Base-by-base conservation (phyloP, 148 eudicot genomes). In the Pharnaceum exiguum region DNA sequence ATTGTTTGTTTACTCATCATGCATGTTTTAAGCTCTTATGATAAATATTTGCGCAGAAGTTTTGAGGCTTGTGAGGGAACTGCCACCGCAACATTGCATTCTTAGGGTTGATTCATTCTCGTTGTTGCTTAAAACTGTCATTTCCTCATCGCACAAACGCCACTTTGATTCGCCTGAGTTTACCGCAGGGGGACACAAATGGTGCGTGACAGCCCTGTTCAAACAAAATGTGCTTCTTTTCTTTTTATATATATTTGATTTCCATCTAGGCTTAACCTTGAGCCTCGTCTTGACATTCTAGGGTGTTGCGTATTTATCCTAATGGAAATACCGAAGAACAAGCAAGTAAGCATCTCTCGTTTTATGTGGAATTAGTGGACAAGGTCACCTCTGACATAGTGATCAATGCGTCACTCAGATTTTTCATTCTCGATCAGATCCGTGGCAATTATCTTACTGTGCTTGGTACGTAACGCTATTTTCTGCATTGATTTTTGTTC, bases 351-450 rank as follows among this genome's bases (percentile, higher is more conserved):
- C 32, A 67, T 15, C 23, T 67, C 7, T 67, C 71, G 4, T 5
- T 67, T 12, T 57, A 38, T 16, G 45, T 67, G 17, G 2, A 43
- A 44, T 1, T 67, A 23, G 51, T 57, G n/a, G 57, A 59, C 11
- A 58, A 67, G 4, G 40, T 67, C 3, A 10, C 0, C 10, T 28
- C 26, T 17, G 50, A 45, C 2, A 31, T 0, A 10, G 15, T 39
- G 18, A 43, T 67, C 32, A 40, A 48, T 10, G 65, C 16, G 2
- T 16, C 25, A 1, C 29, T 67, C 32, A 33, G 51, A 32, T 40
- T 58, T 43, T 58, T 50, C 25, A 21, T 67, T 1, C 59, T 57
- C 11, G 65, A 67, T 42, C 71, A 67, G 10, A 49, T 12, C 17
- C 32, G 42, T 17, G 63, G 40, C 23, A 48, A 30, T 16, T 66